Conservation (phyloP, 768 basidiomycete genomes). For the Termitomyces sp. region DNA sequence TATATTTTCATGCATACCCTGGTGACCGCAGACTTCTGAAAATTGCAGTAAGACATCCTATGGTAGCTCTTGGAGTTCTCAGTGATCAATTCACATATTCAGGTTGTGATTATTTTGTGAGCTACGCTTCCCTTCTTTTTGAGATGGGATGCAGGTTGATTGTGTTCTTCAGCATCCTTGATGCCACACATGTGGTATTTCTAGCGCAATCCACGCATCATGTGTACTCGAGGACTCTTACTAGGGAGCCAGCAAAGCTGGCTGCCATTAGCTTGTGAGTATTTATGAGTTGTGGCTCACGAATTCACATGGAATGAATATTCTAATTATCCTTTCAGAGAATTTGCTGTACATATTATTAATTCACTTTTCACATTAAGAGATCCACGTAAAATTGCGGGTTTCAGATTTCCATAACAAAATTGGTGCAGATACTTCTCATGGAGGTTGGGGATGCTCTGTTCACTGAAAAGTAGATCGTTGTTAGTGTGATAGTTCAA, state of each 20-base stretch:
- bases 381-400: too few relatives aligned
- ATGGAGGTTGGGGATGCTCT: neutral
- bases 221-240: neutral
- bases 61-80: neutral
- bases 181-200: neutral
- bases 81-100: neutral
- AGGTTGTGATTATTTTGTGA: neutral
- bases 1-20: neutral
- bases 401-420: neutral
- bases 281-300: neutral
- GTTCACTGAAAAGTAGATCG: neutral
- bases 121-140: neutral
- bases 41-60: neutral
- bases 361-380: neutral
- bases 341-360: neutral
- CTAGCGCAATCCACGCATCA: neutral
- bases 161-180: neutral
- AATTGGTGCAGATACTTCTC: neutral
- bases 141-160: too few relatives aligned
- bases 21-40: neutral
- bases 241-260: neutral
- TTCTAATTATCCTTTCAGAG: neutral
- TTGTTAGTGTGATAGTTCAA: neutral
- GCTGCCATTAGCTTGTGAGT: neutral
- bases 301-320: neutral